These are phyloP conservation scores for Fomitopsis betulina DNA, from an alignment of 1,284 basidiomycete species.

Conservation along the genomic window DNA sequence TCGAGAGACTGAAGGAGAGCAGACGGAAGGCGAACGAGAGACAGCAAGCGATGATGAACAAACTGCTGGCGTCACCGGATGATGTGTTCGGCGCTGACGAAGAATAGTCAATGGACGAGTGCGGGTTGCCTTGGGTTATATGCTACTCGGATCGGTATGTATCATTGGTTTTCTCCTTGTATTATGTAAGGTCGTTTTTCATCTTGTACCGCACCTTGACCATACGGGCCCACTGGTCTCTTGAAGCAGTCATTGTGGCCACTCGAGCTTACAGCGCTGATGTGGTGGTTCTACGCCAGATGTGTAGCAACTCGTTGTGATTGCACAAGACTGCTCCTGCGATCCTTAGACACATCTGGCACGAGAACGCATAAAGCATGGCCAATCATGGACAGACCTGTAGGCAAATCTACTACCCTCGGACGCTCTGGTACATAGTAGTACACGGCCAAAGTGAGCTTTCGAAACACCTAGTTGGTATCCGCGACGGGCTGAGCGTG, in stretches of 20 bases:
- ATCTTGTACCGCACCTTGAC: not conserved
- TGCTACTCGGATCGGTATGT: not conserved
- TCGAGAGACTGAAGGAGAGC: constrained; percentile 59
- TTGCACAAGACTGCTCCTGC: too few species aligned
- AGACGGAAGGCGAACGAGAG: constrained; percentile 35
- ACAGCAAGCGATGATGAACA: constrained; percentile 28
- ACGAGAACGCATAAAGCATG: too few species aligned
- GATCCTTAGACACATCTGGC: too few species aligned
- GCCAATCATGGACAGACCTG: too few species aligned
- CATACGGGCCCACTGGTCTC: not conserved
- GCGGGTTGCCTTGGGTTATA: not conserved
- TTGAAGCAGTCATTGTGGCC: not conserved
- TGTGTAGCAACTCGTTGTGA: not conserved
- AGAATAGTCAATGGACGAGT: not conserved
- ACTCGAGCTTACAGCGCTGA: too few species aligned
- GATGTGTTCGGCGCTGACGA: constrained; percentile 23
- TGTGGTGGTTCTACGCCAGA: not conserved
- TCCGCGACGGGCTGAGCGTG: too few species aligned
- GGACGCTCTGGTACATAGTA: too few species aligned
- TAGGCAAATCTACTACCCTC: too few species aligned
- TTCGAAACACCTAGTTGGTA: too few species aligned
- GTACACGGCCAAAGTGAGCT: too few species aligned
- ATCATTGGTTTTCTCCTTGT: not conserved
- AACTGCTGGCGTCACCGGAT: constrained; percentile 1
- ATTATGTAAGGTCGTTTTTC: not conserved